Conservation (phyloP, 345 rosid genomes). For the Bruguiera gymnorhiza region DNA sequence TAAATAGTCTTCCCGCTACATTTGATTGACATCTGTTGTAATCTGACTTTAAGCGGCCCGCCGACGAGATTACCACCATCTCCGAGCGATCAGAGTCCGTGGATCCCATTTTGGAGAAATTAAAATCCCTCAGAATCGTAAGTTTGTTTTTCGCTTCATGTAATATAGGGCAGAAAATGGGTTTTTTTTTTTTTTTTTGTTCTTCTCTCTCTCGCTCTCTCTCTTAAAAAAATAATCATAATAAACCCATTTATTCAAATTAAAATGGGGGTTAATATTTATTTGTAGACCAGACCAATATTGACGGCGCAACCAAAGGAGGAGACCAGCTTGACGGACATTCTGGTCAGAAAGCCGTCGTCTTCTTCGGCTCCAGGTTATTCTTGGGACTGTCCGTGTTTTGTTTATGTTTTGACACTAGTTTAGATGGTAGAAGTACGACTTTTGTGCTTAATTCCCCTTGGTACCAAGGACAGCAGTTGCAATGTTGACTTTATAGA, state of each 20-base stretch:
- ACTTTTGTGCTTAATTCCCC: too few relatives aligned
- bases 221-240: not conserved
- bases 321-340: slow-evolving; percentile 82
- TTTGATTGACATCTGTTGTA: not conserved
- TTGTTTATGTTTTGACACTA: not conserved
- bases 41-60: slow-evolving; percentile 25
- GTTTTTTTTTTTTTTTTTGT: too few relatives aligned
- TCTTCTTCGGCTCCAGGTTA: slow-evolving; percentile 58
- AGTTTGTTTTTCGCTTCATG: slow-evolving; percentile 20
- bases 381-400: not conserved
- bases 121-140: slow-evolving; percentile 75
- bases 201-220: too few relatives aligned
- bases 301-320: slow-evolving; percentile 61
- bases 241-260: not conserved
- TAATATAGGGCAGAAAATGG: not conserved
- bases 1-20: not conserved
- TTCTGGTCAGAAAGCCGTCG: slow-evolving; percentile 70
- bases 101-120: slow-evolving; percentile 75
- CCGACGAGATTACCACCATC: slow-evolving; percentile 78
- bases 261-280: not conserved
- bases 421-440: too few relatives aligned
- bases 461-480: too few relatives aligned
- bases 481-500: too few relatives aligned
- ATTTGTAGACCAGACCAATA: slow-evolving; percentile 66
- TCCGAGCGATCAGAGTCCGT: slow-evolving; percentile 54